Evolutionary conservation across 1,139 yeast species (phyloP).

Genomic region (Arxiozyma slooffiae): DNA sequence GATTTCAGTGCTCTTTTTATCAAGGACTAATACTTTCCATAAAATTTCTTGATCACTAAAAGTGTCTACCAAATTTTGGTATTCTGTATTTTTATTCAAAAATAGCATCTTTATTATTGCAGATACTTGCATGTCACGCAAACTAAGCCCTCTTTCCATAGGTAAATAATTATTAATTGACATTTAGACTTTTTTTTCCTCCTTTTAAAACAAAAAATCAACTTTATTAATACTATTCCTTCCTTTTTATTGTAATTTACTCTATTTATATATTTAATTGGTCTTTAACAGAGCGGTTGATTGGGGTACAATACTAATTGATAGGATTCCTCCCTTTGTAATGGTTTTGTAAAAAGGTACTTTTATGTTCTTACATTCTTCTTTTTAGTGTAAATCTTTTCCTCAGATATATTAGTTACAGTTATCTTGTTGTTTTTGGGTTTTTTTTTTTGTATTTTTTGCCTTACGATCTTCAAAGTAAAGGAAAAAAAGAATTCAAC

Average conservation of each 20-base stretch:
- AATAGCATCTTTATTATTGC: slow-evolving; percentile 77
- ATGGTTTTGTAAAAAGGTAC: not conserved
- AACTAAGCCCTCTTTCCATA: slow-evolving; percentile 14
- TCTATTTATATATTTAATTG: not conserved
- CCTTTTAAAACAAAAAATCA: not conserved
- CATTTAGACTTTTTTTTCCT: not conserved
- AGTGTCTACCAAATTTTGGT: slow-evolving; percentile 45
- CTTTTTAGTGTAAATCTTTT: not conserved
- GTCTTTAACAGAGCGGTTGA: not conserved
- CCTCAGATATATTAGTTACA: not conserved
- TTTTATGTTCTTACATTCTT: not conserved
- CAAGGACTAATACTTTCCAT: slow-evolving; percentile 92
- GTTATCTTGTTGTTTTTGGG: not conserved
- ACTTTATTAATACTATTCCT: too few species aligned
- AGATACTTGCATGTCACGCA: slow-evolving; percentile 29
- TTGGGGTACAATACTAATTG: not conserved
- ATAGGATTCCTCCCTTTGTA: not conserved
- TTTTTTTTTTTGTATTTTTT: too few species aligned
- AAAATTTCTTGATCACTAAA: slow-evolving; percentile 50
- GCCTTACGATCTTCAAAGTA: not conserved
- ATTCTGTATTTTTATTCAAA: slow-evolving; percentile 46
- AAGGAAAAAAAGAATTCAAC: not conserved
- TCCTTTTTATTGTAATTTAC: not conserved
- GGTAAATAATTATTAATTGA: not conserved
- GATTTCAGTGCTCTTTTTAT: slow-evolving; percentile 68